Evolutionary conservation across 140 eudicot species (phyloP).

Genomic region (Flaveria floridana): DNA sequence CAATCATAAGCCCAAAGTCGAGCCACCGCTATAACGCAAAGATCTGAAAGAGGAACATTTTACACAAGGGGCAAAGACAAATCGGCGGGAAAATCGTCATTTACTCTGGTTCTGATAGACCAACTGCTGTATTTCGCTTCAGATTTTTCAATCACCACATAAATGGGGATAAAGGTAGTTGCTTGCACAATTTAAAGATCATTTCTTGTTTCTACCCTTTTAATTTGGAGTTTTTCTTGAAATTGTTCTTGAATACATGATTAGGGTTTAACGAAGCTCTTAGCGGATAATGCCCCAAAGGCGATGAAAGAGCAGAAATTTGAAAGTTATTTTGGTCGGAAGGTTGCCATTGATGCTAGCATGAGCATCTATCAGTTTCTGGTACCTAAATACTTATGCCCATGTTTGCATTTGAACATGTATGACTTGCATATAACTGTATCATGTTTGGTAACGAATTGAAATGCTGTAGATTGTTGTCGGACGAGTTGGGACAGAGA

Average conservation of each 20-base stretch:
- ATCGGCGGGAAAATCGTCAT: no score
- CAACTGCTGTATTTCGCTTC: background rate
- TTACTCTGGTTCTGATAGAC: no score
- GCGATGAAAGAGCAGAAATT: constrained; percentile 94
- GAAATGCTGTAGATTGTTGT: constrained; percentile 67
- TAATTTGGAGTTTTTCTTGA: background rate
- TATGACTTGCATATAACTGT: background rate
- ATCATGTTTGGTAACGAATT: background rate
- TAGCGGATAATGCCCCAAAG: constrained; percentile 92
- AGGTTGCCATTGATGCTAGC: constrained; percentile 94
- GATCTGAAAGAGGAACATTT: no score
- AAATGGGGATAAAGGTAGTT: constrained; percentile 44
- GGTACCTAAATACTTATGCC: constrained; percentile 33
- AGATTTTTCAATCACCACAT: constrained; percentile 7
- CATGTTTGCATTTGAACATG: background rate
- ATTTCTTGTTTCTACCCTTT: background rate
- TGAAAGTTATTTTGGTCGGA: constrained; percentile 90
- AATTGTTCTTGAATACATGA: background rate
- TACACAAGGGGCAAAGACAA: no score
- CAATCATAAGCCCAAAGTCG: no score
- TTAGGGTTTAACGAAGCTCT: constrained; percentile 97
- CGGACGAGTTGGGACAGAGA: constrained; percentile 84
- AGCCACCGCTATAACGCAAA: no score
- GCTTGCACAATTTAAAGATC: background rate
- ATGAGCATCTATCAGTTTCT: constrained; percentile 99